phyloP scores from a whole-genome alignment of 805 yeast species.

The Tetrapisispora pingtungensis region DNA sequence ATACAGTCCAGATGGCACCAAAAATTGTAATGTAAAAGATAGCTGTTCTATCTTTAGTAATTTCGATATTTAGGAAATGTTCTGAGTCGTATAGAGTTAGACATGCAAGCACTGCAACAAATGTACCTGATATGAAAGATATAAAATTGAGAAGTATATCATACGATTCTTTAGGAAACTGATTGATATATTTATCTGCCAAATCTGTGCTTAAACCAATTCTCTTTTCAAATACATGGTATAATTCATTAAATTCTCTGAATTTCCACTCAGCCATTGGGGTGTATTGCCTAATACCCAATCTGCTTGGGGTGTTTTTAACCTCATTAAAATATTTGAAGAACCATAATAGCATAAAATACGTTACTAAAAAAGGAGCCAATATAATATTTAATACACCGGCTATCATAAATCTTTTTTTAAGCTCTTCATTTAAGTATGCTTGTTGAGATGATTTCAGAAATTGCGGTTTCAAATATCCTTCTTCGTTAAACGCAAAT shows the following conservation, averaged over 20 bases:
- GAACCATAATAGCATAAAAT: constrained; percentile 74
- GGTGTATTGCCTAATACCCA: constrained; percentile 80
- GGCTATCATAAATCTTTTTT: constrained; percentile 74
- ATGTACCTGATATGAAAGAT: constrained; percentile 75
- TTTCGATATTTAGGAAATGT: constrained; percentile 78
- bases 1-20: constrained; percentile 81
- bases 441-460: constrained; percentile 63
- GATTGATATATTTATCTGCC: constrained; percentile 76
- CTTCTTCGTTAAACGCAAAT: constrained; percentile 71
- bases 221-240: constrained; percentile 76
- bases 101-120: constrained; percentile 78
- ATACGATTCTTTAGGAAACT: constrained; percentile 75
- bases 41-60: constrained; percentile 70
- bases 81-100: constrained; percentile 80
- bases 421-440: constrained; percentile 55
- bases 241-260: constrained; percentile 87
- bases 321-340: constrained; percentile 89
- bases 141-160: constrained; percentile 48
- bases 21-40: constrained; percentile 80
- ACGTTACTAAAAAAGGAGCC: constrained; percentile 78
- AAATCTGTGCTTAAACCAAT: constrained; percentile 66
- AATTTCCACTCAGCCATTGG: constrained; percentile 94
- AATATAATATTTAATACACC: constrained; percentile 74
- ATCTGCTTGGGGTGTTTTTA: constrained; percentile 73
- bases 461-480: constrained; percentile 65